phyloP scores from a whole-genome alignment of 176 grass and related monocot species.

The Tillandsia leiboldiana region DNA sequence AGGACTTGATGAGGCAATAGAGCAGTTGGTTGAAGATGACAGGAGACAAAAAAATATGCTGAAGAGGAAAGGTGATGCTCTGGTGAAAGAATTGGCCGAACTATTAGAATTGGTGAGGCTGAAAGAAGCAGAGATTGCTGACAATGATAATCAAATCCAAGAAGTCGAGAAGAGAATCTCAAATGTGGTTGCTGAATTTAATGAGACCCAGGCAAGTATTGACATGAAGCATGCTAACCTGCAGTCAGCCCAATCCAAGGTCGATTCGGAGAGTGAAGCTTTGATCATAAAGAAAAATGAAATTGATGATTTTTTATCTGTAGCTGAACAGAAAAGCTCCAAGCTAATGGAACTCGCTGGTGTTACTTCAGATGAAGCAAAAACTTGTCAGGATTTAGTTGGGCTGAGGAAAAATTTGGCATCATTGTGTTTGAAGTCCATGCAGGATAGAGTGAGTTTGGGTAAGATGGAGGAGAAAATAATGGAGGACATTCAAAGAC shows the following conservation, averaged over 20 bases:
- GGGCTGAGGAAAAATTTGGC: constrained; percentile 53
- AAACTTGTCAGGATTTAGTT: constrained; percentile 40
- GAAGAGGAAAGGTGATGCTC: constrained; percentile 41
- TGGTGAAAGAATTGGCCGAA: constrained; percentile 56
- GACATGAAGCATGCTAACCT: constrained; percentile 48
- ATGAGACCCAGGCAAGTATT: constrained; percentile 59
- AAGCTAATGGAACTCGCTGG: constrained; percentile 42
- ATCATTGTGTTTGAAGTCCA: constrained; percentile 64
- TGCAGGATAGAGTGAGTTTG: constrained; percentile 59
- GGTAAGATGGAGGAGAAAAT: constrained; percentile 71
- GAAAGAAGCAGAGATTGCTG: constrained; percentile 84
- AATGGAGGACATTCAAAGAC: constrained; percentile 62
- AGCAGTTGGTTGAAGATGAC: constrained; percentile 67
- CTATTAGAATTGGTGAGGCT: constrained; percentile 69
- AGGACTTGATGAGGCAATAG: constrained; percentile 62
- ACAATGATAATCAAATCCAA: constrained; percentile 66
- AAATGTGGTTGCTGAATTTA: constrained; percentile 43
- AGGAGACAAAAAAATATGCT: constrained; percentile 57
- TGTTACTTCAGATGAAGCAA: constrained; percentile 69
- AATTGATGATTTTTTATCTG: constrained; percentile 49
- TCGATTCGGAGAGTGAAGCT: constrained; percentile 48
- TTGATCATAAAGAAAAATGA: constrained; percentile 52
- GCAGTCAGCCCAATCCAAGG: constrained; percentile 39
- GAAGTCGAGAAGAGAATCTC: constrained; percentile 72
- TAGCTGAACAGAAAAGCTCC: constrained; percentile 44